Base-by-base conservation (phyloP, 331 rosid species). In the Acacia concinna region DNA sequence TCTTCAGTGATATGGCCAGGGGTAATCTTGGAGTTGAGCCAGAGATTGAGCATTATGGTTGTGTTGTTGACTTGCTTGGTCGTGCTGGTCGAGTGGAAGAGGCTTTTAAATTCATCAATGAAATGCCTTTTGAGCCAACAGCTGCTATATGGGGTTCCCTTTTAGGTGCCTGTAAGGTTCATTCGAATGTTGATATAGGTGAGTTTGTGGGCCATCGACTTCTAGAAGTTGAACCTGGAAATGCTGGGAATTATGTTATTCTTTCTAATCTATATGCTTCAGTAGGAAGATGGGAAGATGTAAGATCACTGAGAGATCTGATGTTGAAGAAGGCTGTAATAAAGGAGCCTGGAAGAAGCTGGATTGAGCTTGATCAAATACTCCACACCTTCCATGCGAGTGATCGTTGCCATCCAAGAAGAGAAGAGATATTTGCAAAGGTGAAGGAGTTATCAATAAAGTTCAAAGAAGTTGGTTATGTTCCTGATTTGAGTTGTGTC, bases 61-160 rank as follows among this genome's bases (percentile, higher is more conserved):
- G 90, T 57, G 79, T 86, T 30, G 87, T 86, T 44, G 89, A 86
- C 82, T 79, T 89, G 63, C 90, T 88, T 44, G 90, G 90, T 17
- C 87, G 83, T 70, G 71, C 87, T 17, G 90, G 94, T 46, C 77
- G 82, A 67, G 82, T 84, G 15, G 73, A 79, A 43, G 86, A 90
- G 78, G 94, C 94, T 30, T 81, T 78, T 38, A 76, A 81, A 35
- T 86, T 90, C n/a, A 68, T 84, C 30, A 84, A 81, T 4, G 78
- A 66, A 32, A 86, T 83, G 90, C 85, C 77, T 28, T 81, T 83
- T 71, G 74, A 84, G 81, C 83, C 90, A 57, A 90, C 85, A 25
- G 83, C 89, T 54, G 88, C 91, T 57, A 83, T 90, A 68, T 90
- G 90, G 94, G 91, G 94, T 74, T 88, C 84, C 0, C 88, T 90